Base-by-base conservation (phyloP, 306 rosid species). In the Gastrolobium bilobum region DNA sequence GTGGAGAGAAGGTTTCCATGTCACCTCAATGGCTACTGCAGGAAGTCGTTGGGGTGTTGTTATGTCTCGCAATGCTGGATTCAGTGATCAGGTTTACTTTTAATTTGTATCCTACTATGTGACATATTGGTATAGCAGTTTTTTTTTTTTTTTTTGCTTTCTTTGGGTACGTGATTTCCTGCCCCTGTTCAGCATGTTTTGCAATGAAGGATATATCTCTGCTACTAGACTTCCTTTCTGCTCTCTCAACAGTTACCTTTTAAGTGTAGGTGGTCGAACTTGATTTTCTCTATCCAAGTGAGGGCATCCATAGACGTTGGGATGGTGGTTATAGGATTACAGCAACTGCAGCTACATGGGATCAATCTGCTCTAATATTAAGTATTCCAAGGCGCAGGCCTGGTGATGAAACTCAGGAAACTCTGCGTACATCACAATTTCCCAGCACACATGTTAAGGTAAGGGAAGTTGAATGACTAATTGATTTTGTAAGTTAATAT, bases 401-500 rank as follows among this genome's bases (percentile, higher is more conserved):
- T 26, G 84, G 83, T 7, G 99, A 95, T 29, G 99, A 95, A 86
- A 95, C 99, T 48, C 99, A 95, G 81, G 99, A 95, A 88, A 95
- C 99, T 4, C 79, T 95, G 46, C 97, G 99, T 1, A 92, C 99
- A 68, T 88, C 98, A 26, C 99, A 95, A 84, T 94, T 94, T 84
- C 99, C 99, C 29, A 94, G 97, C 82, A 81, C 94, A 38, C 98
- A 94, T 86, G 97, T 94, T 30, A 94, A 94, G 97, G 97, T 94
- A 88, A 42, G 57, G 11, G 14, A 54, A 29, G 60, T 48, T 44
- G 58, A 67, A 78, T 57, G 42, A 48, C 7, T 57, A 10, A 0
- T 35, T 48, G 82, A 4, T 35, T 43, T 78, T 33, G 13, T 33
- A 7, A 44, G 46, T 90, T 73, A 57, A 43, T 39, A 14, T 30